Base-by-base conservation (phyloP, 2,329 filamentous ascomycete genomes). In the Monilinia polystroma region DNA sequence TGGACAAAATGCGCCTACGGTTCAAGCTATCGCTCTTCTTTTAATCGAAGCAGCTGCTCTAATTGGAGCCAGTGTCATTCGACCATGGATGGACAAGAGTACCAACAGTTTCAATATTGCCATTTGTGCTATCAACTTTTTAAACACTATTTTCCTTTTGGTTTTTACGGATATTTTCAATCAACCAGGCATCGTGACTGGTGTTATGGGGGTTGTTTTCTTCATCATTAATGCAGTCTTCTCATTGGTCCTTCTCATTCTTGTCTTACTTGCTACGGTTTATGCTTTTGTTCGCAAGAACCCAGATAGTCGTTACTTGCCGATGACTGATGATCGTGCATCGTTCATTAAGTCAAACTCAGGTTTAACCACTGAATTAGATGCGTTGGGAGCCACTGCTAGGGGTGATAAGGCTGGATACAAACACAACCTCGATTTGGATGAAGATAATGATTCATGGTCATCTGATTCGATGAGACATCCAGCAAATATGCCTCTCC, bases 21-120 rank as follows among this genome's bases (percentile, higher is more conserved):
- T 89, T 26, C 93, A 97, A 79, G 92, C 92, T 12, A 83, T 97
- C 67, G 91, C 89, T 20, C 84, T 97, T 67, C 82, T 98, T 52
- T 82, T 97, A 68, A 87, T 97, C 66, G 94, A 98, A 79, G 89
- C 89, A 2, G 86, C 79, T 63, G 89, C 90, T 73, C 83, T 98
- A 66, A 90, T 97, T 73, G 87, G 81, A 29, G 88, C 92, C 66
- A 90, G 88, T 68, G 89, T 96, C 64, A 81, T 97, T 72, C 89
- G 92, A 68, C 94, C 94, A 23, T 98, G 92, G 90, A 98, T 98
- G 94, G 94, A 97, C 83, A 97, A 97, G 87, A 94, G 93, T 81
- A 97, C 92, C 69, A 98, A 97, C 79, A 89, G 89, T 58, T 96
- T 97, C 84, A 97, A 97, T 81, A 97, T 98, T 75, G 86, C 92